Percentiles rank a stretch among this genome's conserved stretches.
These are phyloP conservation scores for Coleophoma cylindrospora DNA, from an alignment of 2,329 filamentous ascomycete species.

Conservation along the genomic window DNA sequence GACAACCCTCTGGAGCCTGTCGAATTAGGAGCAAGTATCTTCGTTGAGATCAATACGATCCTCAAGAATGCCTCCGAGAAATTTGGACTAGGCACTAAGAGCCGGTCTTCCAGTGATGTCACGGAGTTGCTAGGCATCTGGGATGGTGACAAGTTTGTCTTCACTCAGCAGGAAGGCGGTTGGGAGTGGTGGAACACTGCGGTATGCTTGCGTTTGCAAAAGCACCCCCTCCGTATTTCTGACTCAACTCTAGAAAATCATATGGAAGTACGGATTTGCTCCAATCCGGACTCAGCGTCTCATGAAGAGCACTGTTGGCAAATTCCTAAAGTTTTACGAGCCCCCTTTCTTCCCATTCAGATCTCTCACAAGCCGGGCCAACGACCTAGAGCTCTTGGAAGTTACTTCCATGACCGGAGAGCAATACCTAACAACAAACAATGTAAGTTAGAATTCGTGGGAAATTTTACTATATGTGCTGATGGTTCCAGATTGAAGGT, in stretches of 20 bases:
- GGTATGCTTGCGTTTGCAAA: background rate
- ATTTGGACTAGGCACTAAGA: slow-evolving; percentile 60
- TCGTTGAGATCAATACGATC: slow-evolving; percentile 79
- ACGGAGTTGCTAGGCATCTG: slow-evolving; percentile 66
- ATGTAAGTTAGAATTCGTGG: slow-evolving; percentile 30
- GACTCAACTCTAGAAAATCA: slow-evolving; percentile 44
- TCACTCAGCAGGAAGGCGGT: slow-evolving; percentile 52
- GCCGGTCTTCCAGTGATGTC: slow-evolving; percentile 33
- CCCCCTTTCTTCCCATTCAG: slow-evolving; percentile 78
- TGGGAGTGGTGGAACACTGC: slow-evolving; percentile 75
- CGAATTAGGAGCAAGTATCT: slow-evolving; percentile 89
- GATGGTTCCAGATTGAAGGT: slow-evolving; percentile 46
- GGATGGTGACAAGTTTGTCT: slow-evolving; percentile 74
- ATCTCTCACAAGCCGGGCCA: slow-evolving; percentile 64
- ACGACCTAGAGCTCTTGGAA: slow-evolving; percentile 61
- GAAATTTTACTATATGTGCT: background rate
- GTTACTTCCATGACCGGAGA: slow-evolving; percentile 68
- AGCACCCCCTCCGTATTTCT: background rate
- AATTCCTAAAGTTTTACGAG: slow-evolving; percentile 77
- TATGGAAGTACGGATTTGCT: slow-evolving; percentile 81
- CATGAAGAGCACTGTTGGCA: slow-evolving; percentile 64
- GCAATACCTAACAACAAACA: slow-evolving; percentile 64
- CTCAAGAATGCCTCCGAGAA: slow-evolving; percentile 66
- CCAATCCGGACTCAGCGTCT: slow-evolving; percentile 70
- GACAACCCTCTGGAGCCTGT: slow-evolving; percentile 62